Evolutionary conservation across 2,329 filamentous ascomycete genomes (phyloP), one percentile per base, ranked within the genome.

Genomic region (Sclerotinia minor): DNA sequence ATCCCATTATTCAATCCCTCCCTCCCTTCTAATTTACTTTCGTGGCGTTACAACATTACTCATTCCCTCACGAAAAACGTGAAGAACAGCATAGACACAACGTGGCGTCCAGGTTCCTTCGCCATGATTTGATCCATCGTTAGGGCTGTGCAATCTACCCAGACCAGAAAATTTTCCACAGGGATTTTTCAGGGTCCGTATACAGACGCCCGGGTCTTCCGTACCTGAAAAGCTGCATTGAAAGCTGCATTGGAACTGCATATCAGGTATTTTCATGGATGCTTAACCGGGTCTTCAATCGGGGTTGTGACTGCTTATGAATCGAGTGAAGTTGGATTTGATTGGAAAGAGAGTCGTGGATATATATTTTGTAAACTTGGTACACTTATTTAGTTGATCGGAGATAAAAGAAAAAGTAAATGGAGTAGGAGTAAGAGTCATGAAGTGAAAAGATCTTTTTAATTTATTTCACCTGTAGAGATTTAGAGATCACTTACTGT

Each of bases 111-210:
- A 21, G 64, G 52, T 44, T 44, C 29, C 49, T 55, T 55, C 53
- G 52, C 29, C 64, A 41, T 65, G 44, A 59, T 38, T 19, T 65
- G 53, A 65, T 65, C 64, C 64, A 65, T 65, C 53, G 41, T 58
- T 65, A 65, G 64, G 64, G 64, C 64, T 65, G 64, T 65, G 64
- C 53, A 65, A 35, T 11, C 45, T 17, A 60, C 44, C 11, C 58
- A 32, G 21, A 21, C 8, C 24, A 41, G 44, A 58, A 58, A 29
- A n/a, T n/a, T 49, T 60, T 13, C 41, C 57, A 47, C 41, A 19
- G 44, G 61, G 35, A 21, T 11, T 64, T 45, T 24, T 44, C 35
- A 55, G 49, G 61, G 61, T 26, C 26, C 41, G 26, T 44, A 26
- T 38, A 38, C 38, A 38, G 38, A 38, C 38, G 38, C 38, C 38